A percentile compares a stretch with the other conserved stretches of the same genome.
These are phyloP conservation scores for Podospora didyma DNA, from an alignment of 495 filamentous ascomycete genomes.

Conservation along the genomic window DNA sequence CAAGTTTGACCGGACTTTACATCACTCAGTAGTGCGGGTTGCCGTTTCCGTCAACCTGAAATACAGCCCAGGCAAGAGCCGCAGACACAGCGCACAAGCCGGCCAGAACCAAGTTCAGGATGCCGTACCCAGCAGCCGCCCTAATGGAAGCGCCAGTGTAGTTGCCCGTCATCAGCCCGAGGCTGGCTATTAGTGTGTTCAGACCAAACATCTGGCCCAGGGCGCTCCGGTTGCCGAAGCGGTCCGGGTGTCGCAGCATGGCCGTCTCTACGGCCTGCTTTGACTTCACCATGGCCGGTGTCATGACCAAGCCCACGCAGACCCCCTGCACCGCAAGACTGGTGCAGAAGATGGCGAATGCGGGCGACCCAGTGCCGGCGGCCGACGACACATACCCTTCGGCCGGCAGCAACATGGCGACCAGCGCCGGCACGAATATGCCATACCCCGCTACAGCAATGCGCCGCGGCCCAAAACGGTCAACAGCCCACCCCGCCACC, in stretches of 20 bases:
- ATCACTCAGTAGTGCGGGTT: too few relatives aligned
- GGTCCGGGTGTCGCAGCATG: background rate
- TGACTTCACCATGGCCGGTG: conserved; percentile 8
- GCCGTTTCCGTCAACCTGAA: background rate
- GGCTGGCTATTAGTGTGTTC: conserved; percentile 7
- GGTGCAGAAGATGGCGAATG: conserved; percentile 1
- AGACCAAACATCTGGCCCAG: conserved; percentile 12
- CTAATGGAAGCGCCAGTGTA: conserved; percentile 1
- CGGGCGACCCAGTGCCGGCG: background rate
- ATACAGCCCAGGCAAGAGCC: conserved; percentile 2
- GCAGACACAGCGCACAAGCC: background rate
- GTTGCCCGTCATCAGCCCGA: conserved; percentile 6
- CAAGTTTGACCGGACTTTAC: too few relatives aligned
- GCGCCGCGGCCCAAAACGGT: conserved; percentile 3
- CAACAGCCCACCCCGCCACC: conserved; percentile 7
- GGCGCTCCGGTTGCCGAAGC: conserved; percentile 7
- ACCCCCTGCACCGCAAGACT: conserved; percentile 1
- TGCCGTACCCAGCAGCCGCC: background rate
- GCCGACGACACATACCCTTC: background rate
- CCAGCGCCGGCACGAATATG: background rate
- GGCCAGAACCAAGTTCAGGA: conserved; percentile 4
- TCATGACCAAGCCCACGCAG: conserved; percentile 6
- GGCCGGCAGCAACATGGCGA: background rate
- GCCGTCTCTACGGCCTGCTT: conserved; percentile 7
- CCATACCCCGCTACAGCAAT: conserved; percentile 2